Evolutionary conservation across 202 grass and related monocot species (phyloP).

Genomic region (Brachypodium distachyon): DNA sequence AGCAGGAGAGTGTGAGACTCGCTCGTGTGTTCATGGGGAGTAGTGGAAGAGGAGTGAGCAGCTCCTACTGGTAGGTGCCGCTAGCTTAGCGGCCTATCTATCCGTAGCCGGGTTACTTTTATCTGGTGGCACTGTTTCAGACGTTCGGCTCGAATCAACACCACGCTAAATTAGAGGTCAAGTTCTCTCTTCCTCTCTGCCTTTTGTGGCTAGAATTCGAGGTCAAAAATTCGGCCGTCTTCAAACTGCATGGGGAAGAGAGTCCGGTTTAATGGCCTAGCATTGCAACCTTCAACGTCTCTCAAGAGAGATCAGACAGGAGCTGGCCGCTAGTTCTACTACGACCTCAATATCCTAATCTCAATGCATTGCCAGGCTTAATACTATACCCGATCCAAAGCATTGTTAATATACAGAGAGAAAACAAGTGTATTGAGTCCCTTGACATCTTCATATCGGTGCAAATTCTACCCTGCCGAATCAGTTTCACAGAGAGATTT

Average conservation of each 20-base stretch:
- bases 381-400: neutral
- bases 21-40: slow-evolving; percentile 1
- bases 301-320: neutral
- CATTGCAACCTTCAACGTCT: neutral
- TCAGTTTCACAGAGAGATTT: neutral
- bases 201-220: slow-evolving; percentile 12
- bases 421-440: neutral
- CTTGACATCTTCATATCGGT: neutral
- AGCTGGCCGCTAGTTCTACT: neutral
- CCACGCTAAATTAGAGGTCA: slow-evolving; percentile 24
- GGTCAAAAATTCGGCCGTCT: slow-evolving; percentile 18
- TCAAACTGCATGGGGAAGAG: slow-evolving; percentile 18
- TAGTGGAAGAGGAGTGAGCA: slow-evolving; percentile 31
- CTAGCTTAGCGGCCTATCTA: neutral
- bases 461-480: neutral
- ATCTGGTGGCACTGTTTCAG: neutral
- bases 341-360: neutral
- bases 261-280: slow-evolving; percentile 24
- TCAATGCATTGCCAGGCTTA: neutral
- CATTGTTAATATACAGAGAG: neutral
- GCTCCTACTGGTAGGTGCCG: neutral
- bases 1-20: neutral
- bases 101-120: neutral
- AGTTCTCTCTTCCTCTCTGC: neutral
- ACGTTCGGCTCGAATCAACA: slow-evolving; percentile 13